phyloP scores from a whole-genome alignment of 768 basidiomycete species.

The Lactarius deliciosus region DNA sequence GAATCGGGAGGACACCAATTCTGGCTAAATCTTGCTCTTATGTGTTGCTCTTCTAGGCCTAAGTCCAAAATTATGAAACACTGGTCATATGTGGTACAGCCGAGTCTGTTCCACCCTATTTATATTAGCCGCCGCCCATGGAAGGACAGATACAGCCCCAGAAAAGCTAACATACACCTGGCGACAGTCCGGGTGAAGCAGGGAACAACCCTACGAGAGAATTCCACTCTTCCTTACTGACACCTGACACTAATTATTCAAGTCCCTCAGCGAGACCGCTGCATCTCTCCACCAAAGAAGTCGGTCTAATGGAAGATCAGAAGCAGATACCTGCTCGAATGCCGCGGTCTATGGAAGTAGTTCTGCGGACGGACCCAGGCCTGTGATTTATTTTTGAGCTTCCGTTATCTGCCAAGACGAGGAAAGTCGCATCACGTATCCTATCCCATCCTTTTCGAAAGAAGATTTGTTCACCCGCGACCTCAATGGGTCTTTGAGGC shows the following conservation, averaged over 20 bases:
- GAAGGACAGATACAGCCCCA: neutral
- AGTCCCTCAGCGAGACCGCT: neutral
- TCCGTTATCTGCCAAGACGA: neutral
- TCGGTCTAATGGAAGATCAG: neutral
- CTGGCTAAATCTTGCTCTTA: neutral
- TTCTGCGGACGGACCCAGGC: neutral
- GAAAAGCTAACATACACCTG: neutral
- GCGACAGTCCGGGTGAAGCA: neutral
- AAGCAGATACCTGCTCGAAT: neutral
- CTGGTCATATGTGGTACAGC: neutral
- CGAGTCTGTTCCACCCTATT: neutral
- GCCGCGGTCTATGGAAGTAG: neutral
- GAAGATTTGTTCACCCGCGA: neutral
- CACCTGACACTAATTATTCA: neutral
- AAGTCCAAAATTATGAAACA: neutral
- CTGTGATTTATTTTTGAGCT: neutral
- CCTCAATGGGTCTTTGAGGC: neutral
- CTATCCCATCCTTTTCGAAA: neutral
- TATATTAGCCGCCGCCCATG: neutral
- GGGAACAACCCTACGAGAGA: neutral
- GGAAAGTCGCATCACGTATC: neutral
- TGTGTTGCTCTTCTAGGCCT: neutral
- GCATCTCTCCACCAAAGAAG: neutral
- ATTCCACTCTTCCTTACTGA: neutral
- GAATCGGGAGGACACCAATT: neutral